Conservation (phyloP, 2,329 filamentous ascomycete genomes). For the Hortaea werneckii region DNA sequence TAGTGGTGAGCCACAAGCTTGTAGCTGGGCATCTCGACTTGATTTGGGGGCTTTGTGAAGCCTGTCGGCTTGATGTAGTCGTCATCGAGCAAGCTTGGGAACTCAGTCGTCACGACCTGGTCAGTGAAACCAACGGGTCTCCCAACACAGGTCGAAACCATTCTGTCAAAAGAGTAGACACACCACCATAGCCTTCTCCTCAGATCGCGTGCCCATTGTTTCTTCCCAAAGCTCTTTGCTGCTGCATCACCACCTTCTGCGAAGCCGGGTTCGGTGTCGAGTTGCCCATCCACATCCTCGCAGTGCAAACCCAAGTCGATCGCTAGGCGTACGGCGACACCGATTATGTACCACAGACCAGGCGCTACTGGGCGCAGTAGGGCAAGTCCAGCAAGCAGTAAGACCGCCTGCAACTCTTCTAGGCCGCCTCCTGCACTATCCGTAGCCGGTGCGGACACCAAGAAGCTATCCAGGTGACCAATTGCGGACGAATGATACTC, state of each 20-base stretch:
- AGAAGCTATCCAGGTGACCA: slow-evolving; percentile 76
- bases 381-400: slow-evolving; percentile 84
- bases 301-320: slow-evolving; percentile 88
- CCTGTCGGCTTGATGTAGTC: slow-evolving; percentile 74
- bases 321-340: slow-evolving; percentile 79
- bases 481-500: slow-evolving; percentile 95
- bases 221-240: slow-evolving; percentile 41
- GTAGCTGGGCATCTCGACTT: slow-evolving; percentile 56
- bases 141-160: slow-evolving; percentile 88
- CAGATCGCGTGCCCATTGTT: slow-evolving; percentile 78
- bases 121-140: slow-evolving; percentile 92
- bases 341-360: slow-evolving; percentile 94
- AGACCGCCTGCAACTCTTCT: slow-evolving; percentile 83
- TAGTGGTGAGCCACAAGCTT: slow-evolving; percentile 90
- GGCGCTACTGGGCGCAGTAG: slow-evolving; percentile 83
- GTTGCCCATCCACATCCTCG: slow-evolving; percentile 61
- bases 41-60: slow-evolving; percentile 51
- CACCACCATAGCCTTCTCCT: slow-evolving; percentile 91
- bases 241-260: no score
- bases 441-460: slow-evolving; percentile 52
- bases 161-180: slow-evolving; percentile 87
- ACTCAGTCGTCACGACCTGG: slow-evolving; percentile 89
- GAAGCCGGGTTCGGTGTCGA: slow-evolving; percentile 30
- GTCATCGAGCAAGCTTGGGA: slow-evolving; percentile 82
- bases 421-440: slow-evolving; percentile 75